These are phyloP conservation scores for Gremmenia infestans DNA, from an alignment of 2,329 filamentous ascomycete genomes.

Conservation along the genomic window DNA sequence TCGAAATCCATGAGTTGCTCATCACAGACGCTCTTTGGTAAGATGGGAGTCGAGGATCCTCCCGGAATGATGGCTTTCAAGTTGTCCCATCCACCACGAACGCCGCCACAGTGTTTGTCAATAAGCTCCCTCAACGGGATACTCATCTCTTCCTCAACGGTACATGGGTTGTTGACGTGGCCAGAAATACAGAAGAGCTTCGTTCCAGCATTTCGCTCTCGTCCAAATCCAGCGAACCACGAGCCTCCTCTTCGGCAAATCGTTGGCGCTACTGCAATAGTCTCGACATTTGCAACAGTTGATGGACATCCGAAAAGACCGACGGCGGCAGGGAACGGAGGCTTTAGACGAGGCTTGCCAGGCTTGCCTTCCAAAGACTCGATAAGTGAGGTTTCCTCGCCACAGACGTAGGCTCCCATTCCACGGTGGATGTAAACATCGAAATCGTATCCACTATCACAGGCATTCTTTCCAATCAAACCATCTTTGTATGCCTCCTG, in stretches of 20 bases:
- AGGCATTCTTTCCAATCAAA: slow-evolving; percentile 96
- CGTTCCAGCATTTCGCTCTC: slow-evolving; percentile 93
- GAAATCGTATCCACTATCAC: slow-evolving; percentile 94
- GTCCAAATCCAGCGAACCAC: slow-evolving; percentile 93
- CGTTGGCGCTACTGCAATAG: slow-evolving; percentile 88
- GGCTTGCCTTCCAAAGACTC: slow-evolving; percentile 98
- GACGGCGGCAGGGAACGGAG: slow-evolving; percentile 94
- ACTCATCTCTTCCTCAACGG: slow-evolving; percentile 99
- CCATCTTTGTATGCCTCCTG: slow-evolving; percentile 96
- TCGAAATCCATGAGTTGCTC: slow-evolving; percentile 99
- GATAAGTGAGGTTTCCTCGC: slow-evolving; percentile 96
- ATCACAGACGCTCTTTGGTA: slow-evolving; percentile 86
- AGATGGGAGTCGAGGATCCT: slow-evolving; percentile 91
- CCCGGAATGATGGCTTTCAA: slow-evolving; percentile 91
- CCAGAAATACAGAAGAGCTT: slow-evolving; percentile 99
- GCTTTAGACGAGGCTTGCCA: slow-evolving; percentile 97
- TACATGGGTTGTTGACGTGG: slow-evolving; percentile 97
- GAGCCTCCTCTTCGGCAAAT: slow-evolving; percentile 86
- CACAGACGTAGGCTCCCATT: slow-evolving; percentile 95
- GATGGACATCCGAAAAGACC: slow-evolving; percentile 97
- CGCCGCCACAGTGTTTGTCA: slow-evolving; percentile 96
- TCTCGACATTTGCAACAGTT: slow-evolving; percentile 98
- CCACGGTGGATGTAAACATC: slow-evolving; percentile 96
- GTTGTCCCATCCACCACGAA: slow-evolving; percentile 97
- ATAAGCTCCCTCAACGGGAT: slow-evolving; percentile 95